Evolutionary conservation across 495 filamentous ascomycete genomes (phyloP), one percentile per base, ranked within the genome.

Genomic region (Aspergillus bridgeri): DNA sequence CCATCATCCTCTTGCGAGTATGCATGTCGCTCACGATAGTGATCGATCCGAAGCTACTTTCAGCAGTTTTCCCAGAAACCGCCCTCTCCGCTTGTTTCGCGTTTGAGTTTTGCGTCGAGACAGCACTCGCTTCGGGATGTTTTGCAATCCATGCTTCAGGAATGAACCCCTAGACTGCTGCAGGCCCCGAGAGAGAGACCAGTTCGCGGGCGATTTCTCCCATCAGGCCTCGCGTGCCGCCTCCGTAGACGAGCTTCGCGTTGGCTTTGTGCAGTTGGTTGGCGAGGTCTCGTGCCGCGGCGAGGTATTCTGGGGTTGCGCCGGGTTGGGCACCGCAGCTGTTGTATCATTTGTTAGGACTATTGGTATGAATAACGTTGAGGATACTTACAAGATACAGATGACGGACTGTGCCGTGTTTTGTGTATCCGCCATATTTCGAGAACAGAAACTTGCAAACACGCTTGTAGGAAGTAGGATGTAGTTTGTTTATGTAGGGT

Each of bases 11-110:
- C 75, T 97, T 97, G n/a, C n/a, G n/a, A 45, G 89, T 89, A 69
- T 97, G 92, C 92, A 97, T 97, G 64, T 95, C 90, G 58, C 81
- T 76, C 21, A 96, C 92, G 11, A 95, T 84, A 0, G 90, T 96
- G 5, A 89, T 96, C 1, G 79, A 74, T 1, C 93, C 92, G 65
- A 85, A 97, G 5, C 86, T 75, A 0, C 73, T 69, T 42, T 87
- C 81, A 17, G 91, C 86, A 2, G 84, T 71, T n/a, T n/a, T n/a
- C n/a, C 67, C 58, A 17, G 67, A 61, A 38, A 71, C 44, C 0
- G 68, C 62, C 1, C 70, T 65, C 45, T 74, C 72, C 0, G 67
- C 70, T 13, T 63, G 61, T 18, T 76, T 79, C 47, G 72, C 72
- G 1, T 51, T 58, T 18, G 54, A 52, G 1, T 27, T 53, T n/a